Conservation (phyloP, 306 rosid species). For the Fragaria vesca region DNA sequence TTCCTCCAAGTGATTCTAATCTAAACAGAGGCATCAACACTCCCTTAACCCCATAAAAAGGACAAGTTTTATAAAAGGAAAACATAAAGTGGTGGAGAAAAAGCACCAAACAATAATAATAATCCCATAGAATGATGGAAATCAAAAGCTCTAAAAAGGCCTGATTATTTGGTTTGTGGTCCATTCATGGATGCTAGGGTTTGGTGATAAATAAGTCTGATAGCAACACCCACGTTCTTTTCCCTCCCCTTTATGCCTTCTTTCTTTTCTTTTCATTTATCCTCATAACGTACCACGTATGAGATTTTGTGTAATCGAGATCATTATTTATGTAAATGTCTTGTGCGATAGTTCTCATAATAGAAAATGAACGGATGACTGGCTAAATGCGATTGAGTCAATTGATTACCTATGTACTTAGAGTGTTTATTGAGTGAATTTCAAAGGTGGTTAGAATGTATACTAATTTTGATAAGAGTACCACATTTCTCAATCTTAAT, state of each 20-base stretch:
- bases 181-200: slow-evolving; percentile 28
- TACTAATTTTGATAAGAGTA: neutral
- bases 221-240: slow-evolving; percentile 39
- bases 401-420: neutral
- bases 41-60: neutral
- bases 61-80: neutral
- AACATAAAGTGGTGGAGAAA: neutral
- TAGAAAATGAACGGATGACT: neutral
- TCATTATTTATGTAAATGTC: neutral
- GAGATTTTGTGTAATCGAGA: too few species aligned
- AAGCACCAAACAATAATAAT: slow-evolving; percentile 8
- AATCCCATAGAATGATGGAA: neutral
- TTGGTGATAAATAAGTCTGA: slow-evolving; percentile 25
- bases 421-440: neutral
- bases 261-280: neutral
- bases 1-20: neutral
- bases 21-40: neutral
- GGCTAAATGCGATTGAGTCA: neutral
- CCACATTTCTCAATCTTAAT: slow-evolving; percentile 16
- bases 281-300: too few species aligned
- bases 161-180: slow-evolving; percentile 18
- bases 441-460: neutral
- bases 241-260: neutral
- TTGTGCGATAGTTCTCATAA: too few species aligned
- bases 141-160: slow-evolving; percentile 18